A percentile compares a stretch with the other conserved stretches of the same genome.
These are phyloP conservation scores for Cyphellophora attinorum DNA, from an alignment of 2,329 filamentous ascomycete species.

Conservation along the genomic window DNA sequence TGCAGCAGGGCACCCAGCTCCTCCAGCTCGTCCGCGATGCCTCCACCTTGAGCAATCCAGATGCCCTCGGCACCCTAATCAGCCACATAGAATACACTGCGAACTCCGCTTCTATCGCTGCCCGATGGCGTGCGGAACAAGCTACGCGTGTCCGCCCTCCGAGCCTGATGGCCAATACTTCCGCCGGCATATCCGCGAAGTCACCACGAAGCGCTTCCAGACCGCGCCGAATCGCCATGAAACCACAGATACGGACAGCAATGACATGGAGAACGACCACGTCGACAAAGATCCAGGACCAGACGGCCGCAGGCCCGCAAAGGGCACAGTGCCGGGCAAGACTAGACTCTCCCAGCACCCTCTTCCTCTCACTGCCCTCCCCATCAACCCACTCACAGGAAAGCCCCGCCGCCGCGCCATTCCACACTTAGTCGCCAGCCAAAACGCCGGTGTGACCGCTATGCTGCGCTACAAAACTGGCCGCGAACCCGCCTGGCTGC, in stretches of 20 bases:
- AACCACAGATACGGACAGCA: too few species aligned
- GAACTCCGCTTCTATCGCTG: too few species aligned
- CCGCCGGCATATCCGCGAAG: constrained; percentile 7
- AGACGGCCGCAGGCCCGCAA: too few species aligned
- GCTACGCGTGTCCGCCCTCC: constrained; percentile 8
- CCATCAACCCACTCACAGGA: too few species aligned
- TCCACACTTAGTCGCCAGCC: too few species aligned
- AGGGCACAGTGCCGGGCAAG: constrained; percentile 18
- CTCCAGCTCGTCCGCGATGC: constrained; percentile 10
- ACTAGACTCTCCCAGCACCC: not conserved
- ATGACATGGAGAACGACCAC: too few species aligned
- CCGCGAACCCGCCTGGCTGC: constrained; percentile 31
- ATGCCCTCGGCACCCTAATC: constrained; percentile 6
- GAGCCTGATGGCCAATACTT: constrained; percentile 1
- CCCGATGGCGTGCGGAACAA: constrained; percentile 1
- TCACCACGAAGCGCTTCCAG: constrained; percentile 1
- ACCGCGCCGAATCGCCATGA: too few species aligned
- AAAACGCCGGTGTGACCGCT: constrained; percentile 23
- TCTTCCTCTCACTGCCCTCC: not conserved
- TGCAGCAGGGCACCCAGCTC: constrained; percentile 32
- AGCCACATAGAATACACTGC: too few species aligned
- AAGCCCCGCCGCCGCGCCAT: too few species aligned
- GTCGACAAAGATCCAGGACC: too few species aligned
- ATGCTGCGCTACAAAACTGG: constrained; percentile 34
- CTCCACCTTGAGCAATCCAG: constrained; percentile 2